phyloP scores from a whole-genome alignment of 1,284 basidiomycete species.

The Vanrija sp. region DNA sequence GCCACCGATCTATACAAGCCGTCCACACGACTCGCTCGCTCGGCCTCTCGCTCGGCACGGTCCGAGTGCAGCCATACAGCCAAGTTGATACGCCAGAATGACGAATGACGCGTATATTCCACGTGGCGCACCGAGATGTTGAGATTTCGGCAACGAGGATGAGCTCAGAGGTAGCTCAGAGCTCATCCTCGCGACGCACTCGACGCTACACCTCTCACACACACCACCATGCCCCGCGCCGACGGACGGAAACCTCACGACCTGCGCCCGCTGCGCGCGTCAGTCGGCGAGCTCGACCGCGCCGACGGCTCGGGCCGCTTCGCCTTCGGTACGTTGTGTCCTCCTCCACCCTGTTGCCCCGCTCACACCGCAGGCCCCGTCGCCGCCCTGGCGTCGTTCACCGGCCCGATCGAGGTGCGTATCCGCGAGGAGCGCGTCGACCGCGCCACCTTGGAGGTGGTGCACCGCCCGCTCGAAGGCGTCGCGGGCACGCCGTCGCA shows the following conservation, averaged over 20 bases:
- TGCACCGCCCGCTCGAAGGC: constrained; percentile 52
- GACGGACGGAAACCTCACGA: constrained; percentile 12
- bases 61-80: too few relatives aligned
- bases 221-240: constrained; percentile 8
- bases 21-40: too few relatives aligned
- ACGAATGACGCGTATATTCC: too few relatives aligned
- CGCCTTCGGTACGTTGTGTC: constrained; percentile 43
- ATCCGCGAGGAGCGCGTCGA: constrained; percentile 55
- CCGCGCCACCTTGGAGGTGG: constrained; percentile 53
- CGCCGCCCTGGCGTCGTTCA: constrained; percentile 49
- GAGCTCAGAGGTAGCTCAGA: too few relatives aligned
- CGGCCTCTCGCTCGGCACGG: too few relatives aligned
- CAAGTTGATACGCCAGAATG: too few relatives aligned
- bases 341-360: not conserved
- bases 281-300: constrained; percentile 31
- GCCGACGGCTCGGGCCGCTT: constrained; percentile 48
- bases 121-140: too few relatives aligned
- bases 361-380: constrained; percentile 37
- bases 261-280: constrained; percentile 6
- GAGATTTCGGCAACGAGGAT: too few relatives aligned
- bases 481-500: constrained; percentile 47
- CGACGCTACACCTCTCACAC: not conserved
- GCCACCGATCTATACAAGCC: too few relatives aligned
- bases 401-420: constrained; percentile 55
- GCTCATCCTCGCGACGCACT: too few relatives aligned